Base-by-base conservation (phyloP, 352 stramenopile species). In the Phytophthora megakarya region DNA sequence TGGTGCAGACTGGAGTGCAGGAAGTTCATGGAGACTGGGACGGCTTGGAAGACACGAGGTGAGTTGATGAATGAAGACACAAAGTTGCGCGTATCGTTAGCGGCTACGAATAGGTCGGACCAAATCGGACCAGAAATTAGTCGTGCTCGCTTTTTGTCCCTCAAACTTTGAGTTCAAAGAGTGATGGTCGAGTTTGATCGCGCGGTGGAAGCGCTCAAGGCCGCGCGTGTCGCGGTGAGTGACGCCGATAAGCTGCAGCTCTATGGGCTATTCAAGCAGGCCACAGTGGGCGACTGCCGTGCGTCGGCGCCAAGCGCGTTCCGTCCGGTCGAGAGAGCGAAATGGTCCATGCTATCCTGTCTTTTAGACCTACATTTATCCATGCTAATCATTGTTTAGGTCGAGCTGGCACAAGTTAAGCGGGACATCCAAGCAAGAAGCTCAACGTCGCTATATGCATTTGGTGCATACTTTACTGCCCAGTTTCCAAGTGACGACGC, bases 1-100 rank as follows among this genome's bases (percentile, higher is more conserved):
- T 94, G 86, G 70, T 94, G 84, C 70, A 96, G 74, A 37, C 83
- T 88, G 16, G 86, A 87, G 73, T 96, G 88, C 50, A 96, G 69
- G 9, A 64, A 73, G 48, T 76, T 64, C 68, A 76, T 76, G 18
- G 28, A 13, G 11, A 16, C 12, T 13, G 19, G 25, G 38, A 23
- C 23, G 18, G 43, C 54, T 57, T 71, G 63, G 3, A 45, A 26
- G 23, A 18, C 23, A 9, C 8, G 5, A 12, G 49, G 42, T 1
- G 23, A 72, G 8, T 72, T 64, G 44, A 38, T 9, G 50, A 72
- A 64, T 72, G 64, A 67, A 26, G 30, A 35, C n/a, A 49, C 48
- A 49, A 48, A 58, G 37, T 37, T 32, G 28, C 40, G 48, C 39
- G 40, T 59, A 38, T 22, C 46, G 12, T 37, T 28, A 55, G 61